These are phyloP conservation scores for Moesziomyces aphidis DNA, from an alignment of 1,284 basidiomycete genomes.

Conservation along the genomic window DNA sequence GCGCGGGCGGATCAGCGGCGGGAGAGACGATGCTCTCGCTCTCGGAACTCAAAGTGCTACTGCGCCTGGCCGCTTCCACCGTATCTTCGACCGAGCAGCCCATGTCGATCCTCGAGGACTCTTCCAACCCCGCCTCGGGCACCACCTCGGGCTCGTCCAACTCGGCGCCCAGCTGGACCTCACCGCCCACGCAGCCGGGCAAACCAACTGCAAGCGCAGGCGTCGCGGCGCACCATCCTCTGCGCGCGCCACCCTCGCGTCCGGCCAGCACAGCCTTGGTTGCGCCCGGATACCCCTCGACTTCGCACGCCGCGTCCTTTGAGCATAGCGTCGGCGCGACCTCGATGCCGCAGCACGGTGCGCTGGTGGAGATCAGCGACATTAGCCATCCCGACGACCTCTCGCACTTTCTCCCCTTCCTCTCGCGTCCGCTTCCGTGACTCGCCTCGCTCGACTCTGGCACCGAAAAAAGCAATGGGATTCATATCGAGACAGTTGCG, in stretches of 20 bases:
- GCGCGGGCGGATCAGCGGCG: not conserved
- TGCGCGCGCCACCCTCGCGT: no score
- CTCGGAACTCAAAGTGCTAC: conserved; percentile 9
- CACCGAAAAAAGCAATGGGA: not conserved
- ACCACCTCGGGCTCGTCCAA: not conserved
- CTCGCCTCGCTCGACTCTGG: not conserved
- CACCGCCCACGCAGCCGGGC: no score
- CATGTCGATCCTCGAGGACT: conserved; percentile 11
- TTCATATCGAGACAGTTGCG: not conserved
- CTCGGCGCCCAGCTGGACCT: not conserved
- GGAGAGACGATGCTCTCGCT: conserved; percentile 12
- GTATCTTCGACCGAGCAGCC: conserved; percentile 7
- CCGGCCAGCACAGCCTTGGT: not conserved
- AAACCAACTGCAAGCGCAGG: not conserved
- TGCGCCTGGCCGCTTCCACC: conserved; percentile 9
- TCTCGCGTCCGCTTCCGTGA: not conserved
- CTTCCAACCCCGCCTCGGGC: not conserved
- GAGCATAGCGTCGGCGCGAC: not conserved
- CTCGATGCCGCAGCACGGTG: not conserved
- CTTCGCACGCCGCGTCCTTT: not conserved
- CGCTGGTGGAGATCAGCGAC: conserved; percentile 14
- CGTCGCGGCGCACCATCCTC: not conserved
- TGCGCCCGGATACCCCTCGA: not conserved
- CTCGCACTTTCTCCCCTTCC: conserved; percentile 7
- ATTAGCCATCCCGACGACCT: conserved; percentile 8